Evolutionary conservation across 1,284 basidiomycete genomes (phyloP).

Genomic region (Sporisorium iseilematis-ciliati): DNA sequence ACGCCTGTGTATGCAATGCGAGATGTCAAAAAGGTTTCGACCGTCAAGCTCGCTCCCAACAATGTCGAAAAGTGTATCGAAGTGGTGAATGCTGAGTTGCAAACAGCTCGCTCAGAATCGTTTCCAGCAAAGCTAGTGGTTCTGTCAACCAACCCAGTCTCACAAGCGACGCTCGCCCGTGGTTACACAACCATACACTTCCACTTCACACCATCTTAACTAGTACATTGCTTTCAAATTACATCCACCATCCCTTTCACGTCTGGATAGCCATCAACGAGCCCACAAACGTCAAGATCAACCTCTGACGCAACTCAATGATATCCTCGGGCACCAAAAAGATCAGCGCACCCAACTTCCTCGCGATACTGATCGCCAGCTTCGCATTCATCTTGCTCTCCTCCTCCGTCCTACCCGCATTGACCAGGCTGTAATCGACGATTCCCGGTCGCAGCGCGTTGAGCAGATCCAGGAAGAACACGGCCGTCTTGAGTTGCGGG

Average conservation of each 20-base stretch:
- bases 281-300: slow-evolving; percentile 75
- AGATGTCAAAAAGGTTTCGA: too few relatives aligned
- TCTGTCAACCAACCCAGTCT: too few relatives aligned
- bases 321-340: slow-evolving; percentile 93
- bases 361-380: slow-evolving; percentile 94
- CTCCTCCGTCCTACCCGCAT: slow-evolving; percentile 80
- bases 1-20: too few relatives aligned
- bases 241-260: slow-evolving; percentile 5
- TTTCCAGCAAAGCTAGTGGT: too few relatives aligned
- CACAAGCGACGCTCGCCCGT: too few relatives aligned
- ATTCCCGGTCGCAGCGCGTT: slow-evolving; percentile 93
- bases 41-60: too few relatives aligned
- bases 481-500: slow-evolving; percentile 84
- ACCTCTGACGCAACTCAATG: slow-evolving; percentile 67
- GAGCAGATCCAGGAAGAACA: slow-evolving; percentile 94
- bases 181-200: too few relatives aligned
- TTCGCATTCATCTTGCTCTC: slow-evolving; percentile 88
- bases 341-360: slow-evolving; percentile 96
- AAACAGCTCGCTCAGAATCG: too few relatives aligned
- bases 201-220: too few relatives aligned
- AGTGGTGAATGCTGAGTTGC: too few relatives aligned
- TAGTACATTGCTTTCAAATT: neutral
- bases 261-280: slow-evolving; percentile 70
- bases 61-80: too few relatives aligned
- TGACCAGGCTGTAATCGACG: slow-evolving; percentile 89